A percentile compares a stretch with the other conserved stretches of the same genome.
These are phyloP conservation scores for Leccinum variabile DNA, from an alignment of 1,284 basidiomycete species.

Conservation along the genomic window DNA sequence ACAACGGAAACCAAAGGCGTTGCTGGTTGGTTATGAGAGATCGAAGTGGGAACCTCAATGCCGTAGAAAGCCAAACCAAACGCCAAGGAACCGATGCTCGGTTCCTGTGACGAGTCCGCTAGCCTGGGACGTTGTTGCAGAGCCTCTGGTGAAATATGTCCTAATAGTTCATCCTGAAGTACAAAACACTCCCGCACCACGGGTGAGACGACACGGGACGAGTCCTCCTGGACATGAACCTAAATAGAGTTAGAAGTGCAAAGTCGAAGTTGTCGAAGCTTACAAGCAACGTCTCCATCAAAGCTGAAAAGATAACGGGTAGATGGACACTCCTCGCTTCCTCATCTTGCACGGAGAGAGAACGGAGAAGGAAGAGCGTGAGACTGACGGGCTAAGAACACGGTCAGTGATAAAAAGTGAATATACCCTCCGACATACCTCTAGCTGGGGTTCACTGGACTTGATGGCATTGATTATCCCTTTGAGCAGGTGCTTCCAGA, in stretches of 20 bases:
- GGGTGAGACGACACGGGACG: conserved; percentile 36
- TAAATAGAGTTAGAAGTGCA: conserved; percentile 25
- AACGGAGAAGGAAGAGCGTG: conserved; percentile 67
- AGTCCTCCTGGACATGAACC: conserved; percentile 42
- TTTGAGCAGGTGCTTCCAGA: conserved; percentile 79
- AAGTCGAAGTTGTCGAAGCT: conserved; percentile 9
- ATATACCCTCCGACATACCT: conserved; percentile 40
- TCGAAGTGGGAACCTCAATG: conserved; percentile 37
- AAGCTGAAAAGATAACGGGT: conserved; percentile 69
- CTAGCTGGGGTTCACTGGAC: conserved; percentile 41
- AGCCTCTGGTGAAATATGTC: conserved; percentile 50
- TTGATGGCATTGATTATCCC: conserved; percentile 54
- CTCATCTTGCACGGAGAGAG: conserved; percentile 77
- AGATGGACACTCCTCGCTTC: conserved; percentile 80
- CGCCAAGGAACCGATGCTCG: conserved; percentile 43
- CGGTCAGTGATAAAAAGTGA: conserved; percentile 4
- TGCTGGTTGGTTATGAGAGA: conserved; percentile 30
- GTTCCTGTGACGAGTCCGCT: conserved; percentile 36
- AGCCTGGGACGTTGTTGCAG: conserved; percentile 52
- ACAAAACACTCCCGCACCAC: conserved; percentile 47
- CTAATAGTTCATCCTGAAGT: conserved; percentile 55
- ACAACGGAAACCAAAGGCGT: conserved; percentile 59
- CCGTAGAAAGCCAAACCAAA: conserved; percentile 64
- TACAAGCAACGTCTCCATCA: conserved; percentile 65
- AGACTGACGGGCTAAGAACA: conserved; percentile 57